Conservation (phyloP, 306 rosid species). For the Prunus persica region DNA sequence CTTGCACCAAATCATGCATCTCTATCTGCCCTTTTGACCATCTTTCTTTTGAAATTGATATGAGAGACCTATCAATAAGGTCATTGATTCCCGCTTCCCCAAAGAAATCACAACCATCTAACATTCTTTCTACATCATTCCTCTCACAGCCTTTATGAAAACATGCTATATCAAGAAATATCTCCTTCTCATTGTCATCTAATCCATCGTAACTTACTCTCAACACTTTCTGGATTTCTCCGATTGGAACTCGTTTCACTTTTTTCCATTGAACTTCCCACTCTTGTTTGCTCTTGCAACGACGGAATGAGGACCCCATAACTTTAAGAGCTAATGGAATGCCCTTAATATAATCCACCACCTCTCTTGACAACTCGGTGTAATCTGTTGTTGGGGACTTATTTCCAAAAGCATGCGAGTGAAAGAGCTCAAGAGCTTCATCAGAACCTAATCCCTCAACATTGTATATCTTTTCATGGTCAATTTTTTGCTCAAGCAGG, state of each 20-base stretch:
- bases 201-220: background rate
- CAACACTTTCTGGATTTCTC: background rate
- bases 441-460: background rate
- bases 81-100: background rate
- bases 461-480: rapidly evolving
- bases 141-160: rapidly evolving
- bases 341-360: background rate
- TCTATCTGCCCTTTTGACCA: no score
- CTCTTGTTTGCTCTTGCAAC: background rate
- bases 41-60: no score
- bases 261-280: background rate
- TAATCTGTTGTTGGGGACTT: background rate
- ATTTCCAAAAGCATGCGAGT: background rate
- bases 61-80: no score
- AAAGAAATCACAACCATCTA: rapidly evolving
- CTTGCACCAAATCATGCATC: no score
- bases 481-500: no score
- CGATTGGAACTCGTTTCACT: background rate
- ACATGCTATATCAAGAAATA: background rate
- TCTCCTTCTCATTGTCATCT: background rate
- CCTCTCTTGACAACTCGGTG: background rate
- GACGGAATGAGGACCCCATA: background rate
- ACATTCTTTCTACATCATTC: rapidly evolving
- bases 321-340: background rate
- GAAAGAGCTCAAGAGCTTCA: background rate